Conservation (phyloP, 805 yeast species). For the Lipomyces anomalus region DNA sequence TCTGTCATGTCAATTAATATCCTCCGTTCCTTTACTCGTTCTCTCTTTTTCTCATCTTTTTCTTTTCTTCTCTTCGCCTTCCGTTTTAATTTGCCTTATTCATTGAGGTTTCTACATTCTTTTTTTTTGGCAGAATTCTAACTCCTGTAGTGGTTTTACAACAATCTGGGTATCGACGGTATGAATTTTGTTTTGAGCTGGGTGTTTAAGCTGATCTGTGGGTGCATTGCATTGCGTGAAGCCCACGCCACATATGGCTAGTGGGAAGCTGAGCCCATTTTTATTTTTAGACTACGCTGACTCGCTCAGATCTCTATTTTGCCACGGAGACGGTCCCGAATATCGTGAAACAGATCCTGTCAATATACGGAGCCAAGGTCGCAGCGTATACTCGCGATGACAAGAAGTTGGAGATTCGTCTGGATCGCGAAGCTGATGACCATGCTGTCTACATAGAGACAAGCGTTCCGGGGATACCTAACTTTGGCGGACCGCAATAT, state of each 20-base stretch:
- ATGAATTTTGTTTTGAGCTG: not conserved
- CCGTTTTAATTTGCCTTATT: too few relatives aligned
- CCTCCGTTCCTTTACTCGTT: not conserved
- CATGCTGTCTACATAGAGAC: conserved; percentile 92
- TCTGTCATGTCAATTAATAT: too few relatives aligned
- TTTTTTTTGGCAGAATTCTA: not conserved
- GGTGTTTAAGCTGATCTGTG: not conserved
- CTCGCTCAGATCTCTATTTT: conserved; percentile 56
- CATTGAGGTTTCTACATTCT: not conserved
- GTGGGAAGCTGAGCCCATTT: too few relatives aligned
- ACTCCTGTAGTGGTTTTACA: conserved; percentile 64
- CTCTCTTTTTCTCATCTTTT: not conserved
- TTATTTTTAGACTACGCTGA: not conserved
- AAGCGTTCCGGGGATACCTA: conserved; percentile 42
- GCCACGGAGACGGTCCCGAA: conserved; percentile 77
- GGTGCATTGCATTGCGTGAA: too few relatives aligned
- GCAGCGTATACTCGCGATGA: conserved; percentile 71
- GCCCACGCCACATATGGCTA: too few relatives aligned
- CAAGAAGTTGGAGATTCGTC: conserved; percentile 59
- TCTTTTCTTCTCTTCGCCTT: not conserved
- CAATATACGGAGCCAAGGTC: conserved; percentile 86
- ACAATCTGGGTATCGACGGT: conserved; percentile 77
- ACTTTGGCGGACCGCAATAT: conserved; percentile 31
- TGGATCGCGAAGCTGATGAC: conserved; percentile 71
- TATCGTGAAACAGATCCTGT: conserved; percentile 77